Base-by-base conservation (phyloP, 768 basidiomycete genomes). In the Tremella fuciformis region DNA sequence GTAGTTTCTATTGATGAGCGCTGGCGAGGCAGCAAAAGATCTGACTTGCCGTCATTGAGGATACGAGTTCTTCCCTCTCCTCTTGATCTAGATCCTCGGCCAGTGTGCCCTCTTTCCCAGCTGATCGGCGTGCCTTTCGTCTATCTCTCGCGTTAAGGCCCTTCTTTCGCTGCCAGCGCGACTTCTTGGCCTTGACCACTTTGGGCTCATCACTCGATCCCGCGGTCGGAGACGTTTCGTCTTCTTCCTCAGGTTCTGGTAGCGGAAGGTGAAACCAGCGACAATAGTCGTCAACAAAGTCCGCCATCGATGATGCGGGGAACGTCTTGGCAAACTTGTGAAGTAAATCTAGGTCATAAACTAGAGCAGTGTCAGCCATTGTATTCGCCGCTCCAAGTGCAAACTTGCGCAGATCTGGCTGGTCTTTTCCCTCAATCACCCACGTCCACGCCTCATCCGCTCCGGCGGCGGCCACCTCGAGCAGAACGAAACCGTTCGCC, bases 361-460 rank as follows among this genome's bases (percentile, higher is more conserved):
- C 60, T 63, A 53, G 26, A 3, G 22, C 49, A 25, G 19, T 25
- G 57, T 44, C 26, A 22, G 49, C n/a, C 22, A 29, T 8, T 29
- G 22, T 7, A 9, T 8, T 16, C 19, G 21, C 21, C 13, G 13
- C 13, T 13, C n/a, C 19, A n/a, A 29, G 49, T 50, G 9, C 8
- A 22, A 3, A 75, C 84, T 69, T 69, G 90, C 91, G 82, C 8
- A 89, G 79, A 4, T 80, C 80, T 24, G 84, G 84, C 39, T 79
- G 81, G 71, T 98, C 86, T 55, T 79, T 83, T 60, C 84, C 82
- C 69, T 98, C 90, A 44, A 97, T 80, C 60, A 82, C 84, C 2
- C 88, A 74, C 24, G 78, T 80, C 94, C 96, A 99, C 0, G 88
- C 91, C 22, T 86, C 73, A 68, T 89, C 86, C 66, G 96, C 87